A percentile compares a stretch with the other conserved stretches of the same genome.
Conservation (phyloP, 2,329 filamentous ascomycete genomes). For the Colletotrichum melonis region DNA sequence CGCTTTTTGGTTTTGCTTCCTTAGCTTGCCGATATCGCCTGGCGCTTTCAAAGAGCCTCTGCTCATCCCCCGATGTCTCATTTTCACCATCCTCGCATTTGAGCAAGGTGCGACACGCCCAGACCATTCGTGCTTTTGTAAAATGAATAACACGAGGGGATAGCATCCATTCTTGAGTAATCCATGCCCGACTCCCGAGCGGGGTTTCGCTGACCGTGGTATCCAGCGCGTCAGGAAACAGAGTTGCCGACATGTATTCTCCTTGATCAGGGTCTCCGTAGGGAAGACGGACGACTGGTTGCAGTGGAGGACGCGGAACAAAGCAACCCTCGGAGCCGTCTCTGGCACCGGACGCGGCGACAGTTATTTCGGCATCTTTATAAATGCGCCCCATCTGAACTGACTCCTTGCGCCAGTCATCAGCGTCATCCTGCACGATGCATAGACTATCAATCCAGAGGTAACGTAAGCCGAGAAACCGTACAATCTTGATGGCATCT, state of each 20-base stretch:
- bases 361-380: neutral
- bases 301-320: neutral
- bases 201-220: neutral
- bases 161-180: neutral
- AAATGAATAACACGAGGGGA: neutral
- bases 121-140: neutral
- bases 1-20: too few species aligned
- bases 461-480: neutral
- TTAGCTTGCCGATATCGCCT: neutral
- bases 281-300: neutral
- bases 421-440: constrained; percentile 13
- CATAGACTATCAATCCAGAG: constrained; percentile 22
- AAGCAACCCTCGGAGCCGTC: neutral
- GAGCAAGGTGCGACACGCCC: neutral
- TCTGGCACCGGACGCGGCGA: neutral
- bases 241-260: neutral
- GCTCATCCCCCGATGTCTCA: neutral
- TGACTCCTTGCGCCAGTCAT: constrained; percentile 18
- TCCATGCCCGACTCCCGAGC: neutral
- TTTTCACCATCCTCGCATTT: neutral
- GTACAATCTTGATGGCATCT: neutral
- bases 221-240: neutral
- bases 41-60: neutral
- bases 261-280: neutral
- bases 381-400: constrained; percentile 6